Evolutionary conservation across 805 yeast genomes (phyloP).

Genomic region (Trichomonascus vanleenenianus): DNA sequence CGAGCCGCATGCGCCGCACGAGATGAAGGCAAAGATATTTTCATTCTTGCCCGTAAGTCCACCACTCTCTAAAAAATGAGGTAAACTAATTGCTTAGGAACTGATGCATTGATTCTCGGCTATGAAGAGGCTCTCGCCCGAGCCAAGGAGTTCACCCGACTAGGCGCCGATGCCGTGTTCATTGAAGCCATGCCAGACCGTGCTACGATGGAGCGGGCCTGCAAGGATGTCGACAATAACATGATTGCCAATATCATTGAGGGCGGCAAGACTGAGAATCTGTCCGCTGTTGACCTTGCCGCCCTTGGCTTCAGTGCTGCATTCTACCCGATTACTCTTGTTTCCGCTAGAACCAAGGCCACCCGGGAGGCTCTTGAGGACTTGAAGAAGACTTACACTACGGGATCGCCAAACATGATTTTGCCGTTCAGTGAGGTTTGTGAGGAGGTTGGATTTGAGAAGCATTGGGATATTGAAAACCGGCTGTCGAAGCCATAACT

Average conservation of each 20-base stretch:
- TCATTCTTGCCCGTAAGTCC: conserved; percentile 4
- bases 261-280: conserved; percentile 12
- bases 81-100: background rate
- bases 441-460: conserved; percentile 7
- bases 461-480: conserved; percentile 5
- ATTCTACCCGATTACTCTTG: conserved; percentile 8
- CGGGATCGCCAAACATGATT: conserved; percentile 6
- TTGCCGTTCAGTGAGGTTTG: conserved; percentile 8
- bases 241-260: conserved; percentile 10
- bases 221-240: conserved; percentile 4
- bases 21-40: conserved; percentile 6
- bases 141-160: conserved; percentile 6
- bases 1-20: conserved; percentile 8
- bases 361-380: conserved; percentile 7
- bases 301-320: conserved; percentile 9
- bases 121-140: conserved; percentile 7
- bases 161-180: conserved; percentile 11
- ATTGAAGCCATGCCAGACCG: conserved; percentile 10
- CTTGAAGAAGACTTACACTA: conserved; percentile 5
- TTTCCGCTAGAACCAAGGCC: conserved; percentile 9
- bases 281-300: conserved; percentile 6
- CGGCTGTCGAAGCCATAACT: background rate
- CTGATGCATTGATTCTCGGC: conserved; percentile 8
- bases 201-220: conserved; percentile 5
- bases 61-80: too few species aligned